Evolutionary conservation across 257 asterid species (phyloP).

Genomic region (Penstemon eatonii): DNA sequence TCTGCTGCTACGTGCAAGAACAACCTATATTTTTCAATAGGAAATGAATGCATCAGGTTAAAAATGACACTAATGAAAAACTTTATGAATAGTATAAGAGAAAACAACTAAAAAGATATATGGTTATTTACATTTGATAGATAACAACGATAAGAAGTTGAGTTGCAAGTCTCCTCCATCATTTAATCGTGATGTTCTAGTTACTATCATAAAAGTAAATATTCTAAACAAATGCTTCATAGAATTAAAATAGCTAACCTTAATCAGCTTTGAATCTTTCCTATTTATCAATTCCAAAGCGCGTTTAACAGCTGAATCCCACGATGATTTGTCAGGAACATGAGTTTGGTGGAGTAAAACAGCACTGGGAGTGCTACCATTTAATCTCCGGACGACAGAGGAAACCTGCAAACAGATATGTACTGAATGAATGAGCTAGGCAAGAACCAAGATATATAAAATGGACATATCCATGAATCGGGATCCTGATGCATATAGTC

Average conservation of each 20-base stretch:
- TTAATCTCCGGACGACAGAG: conserved; percentile 40
- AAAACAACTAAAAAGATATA: neutral
- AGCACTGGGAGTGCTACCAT: conserved; percentile 39
- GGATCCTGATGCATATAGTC: too few relatives aligned
- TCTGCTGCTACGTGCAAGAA: conserved; percentile 95
- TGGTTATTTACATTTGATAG: too few relatives aligned
- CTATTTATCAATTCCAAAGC: conserved; percentile 71
- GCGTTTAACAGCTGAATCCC: conserved; percentile 70
- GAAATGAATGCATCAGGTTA: neutral
- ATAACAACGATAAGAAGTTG: neutral
- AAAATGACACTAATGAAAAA: neutral
- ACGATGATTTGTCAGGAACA: conserved; percentile 63
- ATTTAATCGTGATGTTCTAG: conserved; percentile 1
- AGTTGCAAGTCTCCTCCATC: neutral
- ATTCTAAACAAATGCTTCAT: neutral
- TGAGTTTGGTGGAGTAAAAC: conserved; percentile 56
- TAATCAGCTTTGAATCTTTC: conserved; percentile 57
- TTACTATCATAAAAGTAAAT: neutral
- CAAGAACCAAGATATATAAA: conserved; percentile 4
- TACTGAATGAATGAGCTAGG: neutral
- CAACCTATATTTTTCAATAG: conserved; percentile 58
- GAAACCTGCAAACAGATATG: conserved; percentile 57
- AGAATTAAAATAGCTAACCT: conserved; percentile 45
- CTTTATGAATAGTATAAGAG: neutral
- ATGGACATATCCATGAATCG: neutral